phyloP scores from a whole-genome alignment of 371 early-diverging fungal genomes.

The Umbelopsis sp. region DNA sequence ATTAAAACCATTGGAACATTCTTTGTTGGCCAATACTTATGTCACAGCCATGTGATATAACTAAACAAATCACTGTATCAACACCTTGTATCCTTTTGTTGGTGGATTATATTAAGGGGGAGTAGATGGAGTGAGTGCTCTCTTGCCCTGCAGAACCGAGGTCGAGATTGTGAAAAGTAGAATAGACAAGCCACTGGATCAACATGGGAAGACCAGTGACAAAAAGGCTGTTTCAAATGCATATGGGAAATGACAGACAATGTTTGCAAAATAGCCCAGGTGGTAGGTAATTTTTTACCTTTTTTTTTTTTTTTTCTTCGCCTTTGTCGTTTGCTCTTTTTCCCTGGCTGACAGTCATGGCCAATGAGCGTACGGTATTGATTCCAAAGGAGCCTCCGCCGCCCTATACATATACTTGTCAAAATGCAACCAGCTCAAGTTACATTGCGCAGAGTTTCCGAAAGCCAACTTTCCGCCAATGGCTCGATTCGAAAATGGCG shows the following conservation, averaged over 20 bases:
- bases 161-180: too few relatives aligned
- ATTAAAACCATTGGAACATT: too few relatives aligned
- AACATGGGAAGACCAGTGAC: too few relatives aligned
- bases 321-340: not conserved
- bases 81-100: too few relatives aligned
- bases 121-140: too few relatives aligned
- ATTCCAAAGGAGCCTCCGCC: conserved; percentile 15
- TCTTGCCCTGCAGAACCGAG: too few relatives aligned
- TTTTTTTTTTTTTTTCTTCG: not conserved
- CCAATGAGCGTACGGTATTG: conserved; percentile 5
- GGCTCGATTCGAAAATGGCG: conserved; percentile 11
- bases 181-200: too few relatives aligned
- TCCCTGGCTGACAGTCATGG: not conserved
- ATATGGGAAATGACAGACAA: not conserved
- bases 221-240: not conserved
- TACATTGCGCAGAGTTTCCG: not conserved
- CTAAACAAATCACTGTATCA: too few relatives aligned
- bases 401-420: conserved; percentile 2
- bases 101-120: too few relatives aligned
- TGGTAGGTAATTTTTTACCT: not conserved
- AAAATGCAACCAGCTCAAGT: not conserved
- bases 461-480: conserved; percentile 7
- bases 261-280: not conserved
- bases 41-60: too few relatives aligned
- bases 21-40: too few relatives aligned